A percentile compares a stretch with the other conserved stretches of the same genome.
phyloP scores from a whole-genome alignment of 2,329 filamentous ascomycete genomes.

The Verticillium klebahnii region DNA sequence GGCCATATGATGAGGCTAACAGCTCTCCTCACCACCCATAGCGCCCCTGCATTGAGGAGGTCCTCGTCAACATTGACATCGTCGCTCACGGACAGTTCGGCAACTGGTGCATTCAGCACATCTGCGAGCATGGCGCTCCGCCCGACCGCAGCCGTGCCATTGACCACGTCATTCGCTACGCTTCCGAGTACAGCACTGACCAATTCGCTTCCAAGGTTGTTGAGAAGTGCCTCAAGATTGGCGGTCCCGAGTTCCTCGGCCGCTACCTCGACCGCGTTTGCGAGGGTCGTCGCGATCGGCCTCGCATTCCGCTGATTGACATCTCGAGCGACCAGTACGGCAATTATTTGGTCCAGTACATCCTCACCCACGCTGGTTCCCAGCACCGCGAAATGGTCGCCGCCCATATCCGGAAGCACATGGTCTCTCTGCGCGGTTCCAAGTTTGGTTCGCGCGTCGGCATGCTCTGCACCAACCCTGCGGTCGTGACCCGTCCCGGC shows the following conservation, averaged over 20 bases:
- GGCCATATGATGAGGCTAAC: neutral
- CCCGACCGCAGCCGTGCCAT: conserved; percentile 89
- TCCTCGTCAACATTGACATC: conserved; percentile 89
- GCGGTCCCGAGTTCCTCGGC: conserved; percentile 81
- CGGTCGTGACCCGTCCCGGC: conserved; percentile 81
- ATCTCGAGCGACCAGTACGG: conserved; percentile 98
- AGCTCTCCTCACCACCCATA: conserved; percentile 28
- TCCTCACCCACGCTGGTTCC: conserved; percentile 79
- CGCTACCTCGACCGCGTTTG: conserved; percentile 93
- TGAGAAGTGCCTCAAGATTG: conserved; percentile 98
- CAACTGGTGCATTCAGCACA: conserved; percentile 99
- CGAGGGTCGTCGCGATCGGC: conserved; percentile 83
- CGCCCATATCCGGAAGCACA: conserved; percentile 94
- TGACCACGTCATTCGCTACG: conserved; percentile 90
- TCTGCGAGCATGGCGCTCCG: conserved; percentile 92
- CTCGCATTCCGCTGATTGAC: conserved; percentile 94
- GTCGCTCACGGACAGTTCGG: conserved; percentile 97
- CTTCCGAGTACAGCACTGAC: conserved; percentile 96
- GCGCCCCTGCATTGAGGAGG: conserved; percentile 96
- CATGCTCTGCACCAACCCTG: conserved; percentile 97
- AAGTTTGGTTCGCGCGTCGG: conserved; percentile 98
- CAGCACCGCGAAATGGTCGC: conserved; percentile 93
- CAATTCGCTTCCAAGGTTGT: conserved; percentile 99
- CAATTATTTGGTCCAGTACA: conserved; percentile 97
- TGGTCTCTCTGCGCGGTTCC: conserved; percentile 96